These are phyloP conservation scores for Wickerhamiella bombiphila DNA, from an alignment of 805 yeast genomes.

Conservation along the genomic window DNA sequence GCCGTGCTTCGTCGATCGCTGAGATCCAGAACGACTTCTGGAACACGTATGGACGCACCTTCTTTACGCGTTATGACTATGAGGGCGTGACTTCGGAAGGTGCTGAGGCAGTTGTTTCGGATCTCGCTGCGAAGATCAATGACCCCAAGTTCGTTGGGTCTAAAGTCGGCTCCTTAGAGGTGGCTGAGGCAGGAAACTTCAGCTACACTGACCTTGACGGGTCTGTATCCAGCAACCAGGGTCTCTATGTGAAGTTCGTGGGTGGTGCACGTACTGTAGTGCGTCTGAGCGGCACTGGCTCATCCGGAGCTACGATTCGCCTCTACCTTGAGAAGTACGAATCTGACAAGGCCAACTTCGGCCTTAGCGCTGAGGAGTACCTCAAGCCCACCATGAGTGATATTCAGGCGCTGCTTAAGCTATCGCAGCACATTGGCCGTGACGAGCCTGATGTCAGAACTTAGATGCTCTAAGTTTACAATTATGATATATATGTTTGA, in stretches of 20 bases:
- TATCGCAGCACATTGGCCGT: constrained; percentile 62
- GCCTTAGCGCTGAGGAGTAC: constrained; percentile 47
- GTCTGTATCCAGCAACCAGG: constrained; percentile 74
- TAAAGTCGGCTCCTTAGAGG: constrained; percentile 33
- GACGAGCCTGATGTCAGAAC: constrained; percentile 85
- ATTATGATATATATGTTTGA: no score
- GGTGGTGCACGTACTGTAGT: constrained; percentile 77
- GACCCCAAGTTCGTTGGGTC: constrained; percentile 38
- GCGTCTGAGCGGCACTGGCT: constrained; percentile 92
- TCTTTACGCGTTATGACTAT: constrained; percentile 88
- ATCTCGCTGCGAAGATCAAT: constrained; percentile 29
- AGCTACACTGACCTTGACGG: constrained; percentile 92
- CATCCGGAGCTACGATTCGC: constrained; percentile 94
- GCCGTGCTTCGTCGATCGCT: constrained; percentile 58
- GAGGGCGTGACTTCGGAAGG: constrained; percentile 69
- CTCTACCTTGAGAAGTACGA: constrained; percentile 79
- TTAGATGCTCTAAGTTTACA: constrained; percentile 19
- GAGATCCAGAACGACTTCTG: constrained; percentile 76
- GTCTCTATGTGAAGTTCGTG: constrained; percentile 65
- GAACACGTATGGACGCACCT: constrained; percentile 89
- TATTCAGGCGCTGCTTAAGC: constrained; percentile 53
- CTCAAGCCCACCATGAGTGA: constrained; percentile 45
- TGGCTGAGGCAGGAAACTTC: constrained; percentile 73
- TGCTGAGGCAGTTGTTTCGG: constrained; percentile 52
- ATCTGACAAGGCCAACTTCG: constrained; percentile 36